Base-by-base conservation (phyloP, 768 basidiomycete species). In the Tricholoma furcatifolium region DNA sequence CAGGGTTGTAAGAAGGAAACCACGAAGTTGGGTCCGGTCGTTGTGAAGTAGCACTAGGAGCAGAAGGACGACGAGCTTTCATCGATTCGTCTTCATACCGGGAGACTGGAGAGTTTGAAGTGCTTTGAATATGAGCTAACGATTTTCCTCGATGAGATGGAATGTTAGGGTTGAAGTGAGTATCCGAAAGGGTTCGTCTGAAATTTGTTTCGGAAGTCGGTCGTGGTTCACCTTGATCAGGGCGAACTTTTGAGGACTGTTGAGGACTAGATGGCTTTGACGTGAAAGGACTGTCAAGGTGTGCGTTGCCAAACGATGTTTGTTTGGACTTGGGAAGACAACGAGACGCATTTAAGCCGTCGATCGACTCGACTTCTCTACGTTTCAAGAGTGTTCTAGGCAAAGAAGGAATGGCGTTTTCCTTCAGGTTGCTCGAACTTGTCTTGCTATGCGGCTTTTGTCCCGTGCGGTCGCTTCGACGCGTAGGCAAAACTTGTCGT, bases 241-340 rank as follows among this genome's bases (percentile, higher is more conserved):
- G n/a, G 15, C n/a, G 20, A 1, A 8, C 21, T 23, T 17, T 34
- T 18, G 60, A 44, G 4, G 45, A 43, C 17, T 18, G 10, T 34
- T 43, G 36, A 7, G 58, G 60, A 31, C 59, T 64, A 21, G 57
- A 49, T 23, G 59, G 60, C 35, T 53, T 58, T 7, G 61, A 62
- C 4, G 52, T 46, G 31, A 62, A 65, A 34, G 63, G 63, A 18
- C 63, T 65, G 15, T 61, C 63, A n/a, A 65, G 63, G 15, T 32
- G 18, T 21, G 18, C 10, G 32, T 43, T 38, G 27, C 21, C 14
- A 43, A n/a, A 45, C 15, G 24, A 24, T 36, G 45, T 51, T 10
- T 42, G 42, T 36, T 50, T 54, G 11, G 46, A 39, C 47, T 43
- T 46, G n/a, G 47, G 34, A 10, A 0, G n/a, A 21, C 20, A 45